phyloP scores from a whole-genome alignment of 495 filamentous ascomycete species.

The Neurospora hispaniola region DNA sequence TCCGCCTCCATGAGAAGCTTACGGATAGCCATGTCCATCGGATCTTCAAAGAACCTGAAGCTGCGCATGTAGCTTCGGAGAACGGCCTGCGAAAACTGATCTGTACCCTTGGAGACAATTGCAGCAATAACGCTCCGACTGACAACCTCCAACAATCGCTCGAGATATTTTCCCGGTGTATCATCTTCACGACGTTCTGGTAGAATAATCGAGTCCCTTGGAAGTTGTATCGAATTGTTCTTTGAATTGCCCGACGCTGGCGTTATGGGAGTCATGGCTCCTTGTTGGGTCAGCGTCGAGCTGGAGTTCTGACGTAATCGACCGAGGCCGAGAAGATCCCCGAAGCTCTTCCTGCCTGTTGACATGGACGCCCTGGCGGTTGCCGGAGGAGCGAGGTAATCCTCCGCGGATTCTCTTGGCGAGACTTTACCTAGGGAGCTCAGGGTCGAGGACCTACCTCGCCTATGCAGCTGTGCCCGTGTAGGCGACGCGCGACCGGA shows the following conservation, averaged over 20 bases:
- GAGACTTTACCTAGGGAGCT: slow-evolving; percentile 51
- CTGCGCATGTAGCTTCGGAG: slow-evolving; percentile 89
- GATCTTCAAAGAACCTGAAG: slow-evolving; percentile 90
- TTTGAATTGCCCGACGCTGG: slow-evolving; percentile 57
- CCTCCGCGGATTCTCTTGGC: slow-evolving; percentile 42
- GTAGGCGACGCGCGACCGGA: slow-evolving; percentile 67
- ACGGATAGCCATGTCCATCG: slow-evolving; percentile 92
- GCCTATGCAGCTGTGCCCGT: slow-evolving; percentile 40
- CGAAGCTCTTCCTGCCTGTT: slow-evolving; percentile 79
- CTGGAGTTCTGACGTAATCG: slow-evolving; percentile 72
- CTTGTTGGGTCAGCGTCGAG: slow-evolving; percentile 39
- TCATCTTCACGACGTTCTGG: slow-evolving; percentile 81
- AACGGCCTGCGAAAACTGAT: slow-evolving; percentile 72
- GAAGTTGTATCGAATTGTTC: slow-evolving; percentile 58
- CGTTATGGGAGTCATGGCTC: slow-evolving; percentile 52
- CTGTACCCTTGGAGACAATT: slow-evolving; percentile 68
- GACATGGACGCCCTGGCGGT: slow-evolving; percentile 68
- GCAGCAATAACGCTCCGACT: slow-evolving; percentile 71
- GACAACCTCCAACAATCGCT: slow-evolving; percentile 66
- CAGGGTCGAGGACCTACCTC: slow-evolving; percentile 82
- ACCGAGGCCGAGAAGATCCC: slow-evolving; percentile 70
- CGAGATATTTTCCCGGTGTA: slow-evolving; percentile 79
- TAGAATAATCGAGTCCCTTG: slow-evolving; percentile 49
- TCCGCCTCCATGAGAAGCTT: slow-evolving; percentile 96
- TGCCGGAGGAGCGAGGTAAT: slow-evolving; percentile 42